phyloP scores from a whole-genome alignment of 2,329 filamentous ascomycete genomes.

The Helotiales sp. region DNA sequence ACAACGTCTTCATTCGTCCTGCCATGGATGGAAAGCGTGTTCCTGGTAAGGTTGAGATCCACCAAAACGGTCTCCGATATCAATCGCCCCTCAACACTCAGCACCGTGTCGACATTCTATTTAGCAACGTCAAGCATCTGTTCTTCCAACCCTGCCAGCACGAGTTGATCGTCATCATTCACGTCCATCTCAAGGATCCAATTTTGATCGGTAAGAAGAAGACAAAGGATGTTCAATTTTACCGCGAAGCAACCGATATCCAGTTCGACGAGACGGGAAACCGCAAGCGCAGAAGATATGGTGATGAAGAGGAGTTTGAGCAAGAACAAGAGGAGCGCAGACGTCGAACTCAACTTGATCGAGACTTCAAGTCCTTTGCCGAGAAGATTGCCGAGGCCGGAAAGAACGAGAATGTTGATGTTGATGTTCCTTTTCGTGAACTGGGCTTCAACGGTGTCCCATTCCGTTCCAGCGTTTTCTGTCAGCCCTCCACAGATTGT shows the following conservation, averaged over 20 bases:
- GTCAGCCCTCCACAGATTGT: slow-evolving; percentile 95
- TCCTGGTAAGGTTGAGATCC: slow-evolving; percentile 93
- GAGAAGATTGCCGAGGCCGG: slow-evolving; percentile 98
- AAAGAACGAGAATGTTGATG: slow-evolving; percentile 86
- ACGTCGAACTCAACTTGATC: slow-evolving; percentile 87
- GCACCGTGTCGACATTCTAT: slow-evolving; percentile 89
- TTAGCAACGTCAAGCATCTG: slow-evolving; percentile 97
- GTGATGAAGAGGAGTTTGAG: slow-evolving; percentile 98
- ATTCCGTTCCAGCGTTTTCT: slow-evolving; percentile 91
- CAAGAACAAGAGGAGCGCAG: slow-evolving; percentile 96
- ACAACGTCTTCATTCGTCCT: slow-evolving; percentile 94
- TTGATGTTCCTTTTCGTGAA: slow-evolving; percentile 96
- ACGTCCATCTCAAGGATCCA: slow-evolving; percentile 96
- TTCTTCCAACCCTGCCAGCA: slow-evolving; percentile 99
- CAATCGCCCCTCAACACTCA: slow-evolving; percentile 79
- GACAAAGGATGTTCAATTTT: slow-evolving; percentile 98
- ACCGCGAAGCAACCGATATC: slow-evolving; percentile 96
- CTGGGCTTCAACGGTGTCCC: slow-evolving; percentile 97
- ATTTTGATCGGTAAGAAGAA: slow-evolving; percentile 98
- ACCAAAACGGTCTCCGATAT: slow-evolving; percentile 98
- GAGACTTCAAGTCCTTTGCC: slow-evolving; percentile 93
- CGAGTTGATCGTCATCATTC: slow-evolving; percentile 96
- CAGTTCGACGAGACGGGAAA: slow-evolving; percentile 99
- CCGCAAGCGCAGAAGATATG: slow-evolving; percentile 94
- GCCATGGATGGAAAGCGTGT: slow-evolving; percentile 97